These are phyloP conservation scores for Glycyrrhiza uralensis DNA, from an alignment of 306 rosid species.

Conservation along the genomic window DNA sequence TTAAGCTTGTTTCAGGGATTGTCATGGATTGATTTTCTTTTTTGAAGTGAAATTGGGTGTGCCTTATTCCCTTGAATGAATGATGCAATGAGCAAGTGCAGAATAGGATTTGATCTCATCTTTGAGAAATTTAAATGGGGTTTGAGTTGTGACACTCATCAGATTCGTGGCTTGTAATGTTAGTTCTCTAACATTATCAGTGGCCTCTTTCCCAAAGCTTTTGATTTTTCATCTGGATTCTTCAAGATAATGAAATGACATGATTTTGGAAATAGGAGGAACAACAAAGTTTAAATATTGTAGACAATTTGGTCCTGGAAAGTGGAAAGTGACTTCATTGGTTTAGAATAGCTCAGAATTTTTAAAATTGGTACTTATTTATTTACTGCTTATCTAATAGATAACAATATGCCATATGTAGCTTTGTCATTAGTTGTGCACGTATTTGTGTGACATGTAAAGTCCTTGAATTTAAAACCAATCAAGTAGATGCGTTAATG, in stretches of 20 bases:
- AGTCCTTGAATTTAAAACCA: background rate
- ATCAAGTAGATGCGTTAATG: background rate
- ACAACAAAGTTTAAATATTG: background rate
- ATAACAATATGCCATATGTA: background rate
- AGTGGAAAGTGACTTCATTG: background rate
- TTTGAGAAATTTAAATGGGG: background rate
- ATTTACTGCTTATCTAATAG: background rate
- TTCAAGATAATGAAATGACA: background rate
- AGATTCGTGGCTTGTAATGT: background rate
- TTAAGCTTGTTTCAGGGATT: background rate
- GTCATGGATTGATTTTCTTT: background rate
- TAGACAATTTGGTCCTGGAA: background rate
- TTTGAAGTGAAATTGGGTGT: conserved; percentile 6
- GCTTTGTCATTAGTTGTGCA: background rate
- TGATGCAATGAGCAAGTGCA: background rate
- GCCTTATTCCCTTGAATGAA: background rate
- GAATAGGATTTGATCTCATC: background rate
- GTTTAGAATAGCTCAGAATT: background rate
- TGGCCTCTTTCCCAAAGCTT: background rate
- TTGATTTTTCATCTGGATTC: background rate
- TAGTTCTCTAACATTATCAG: no score
- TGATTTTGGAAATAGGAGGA: background rate
- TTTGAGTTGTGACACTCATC: background rate
- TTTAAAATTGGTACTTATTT: background rate
- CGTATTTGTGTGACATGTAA: background rate